A percentile compares a stretch with the other conserved stretches of the same genome.
Conservation (phyloP, 2,329 filamentous ascomycete species). For the Biscogniauxia sp. region DNA sequence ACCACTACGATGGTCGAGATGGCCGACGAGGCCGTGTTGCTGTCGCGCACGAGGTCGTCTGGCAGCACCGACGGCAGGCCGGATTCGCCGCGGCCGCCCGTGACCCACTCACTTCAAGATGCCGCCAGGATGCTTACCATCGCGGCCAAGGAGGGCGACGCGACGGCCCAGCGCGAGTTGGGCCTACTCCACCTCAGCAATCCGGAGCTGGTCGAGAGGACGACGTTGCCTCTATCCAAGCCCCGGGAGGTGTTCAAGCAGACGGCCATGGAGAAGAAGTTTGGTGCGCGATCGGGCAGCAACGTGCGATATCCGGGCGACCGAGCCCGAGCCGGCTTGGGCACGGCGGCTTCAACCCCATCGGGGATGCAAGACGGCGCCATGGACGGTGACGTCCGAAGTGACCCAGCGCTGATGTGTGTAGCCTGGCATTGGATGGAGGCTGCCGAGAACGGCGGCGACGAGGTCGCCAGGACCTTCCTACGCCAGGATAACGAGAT, state of each 20-base stretch:
- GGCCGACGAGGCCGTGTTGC: constrained; percentile 67
- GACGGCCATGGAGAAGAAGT: constrained; percentile 73
- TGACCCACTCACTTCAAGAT: constrained; percentile 68
- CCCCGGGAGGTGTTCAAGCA: constrained; percentile 89
- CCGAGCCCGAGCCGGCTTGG: constrained; percentile 29
- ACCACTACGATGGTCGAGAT: constrained; percentile 81
- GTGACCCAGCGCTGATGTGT: constrained; percentile 86
- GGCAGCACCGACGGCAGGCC: constrained; percentile 32
- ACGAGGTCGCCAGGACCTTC: constrained; percentile 79
- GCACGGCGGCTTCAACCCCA: constrained; percentile 22
- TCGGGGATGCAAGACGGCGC: constrained; percentile 30
- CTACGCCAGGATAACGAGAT: constrained; percentile 62
- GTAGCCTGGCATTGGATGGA: constrained; percentile 98
- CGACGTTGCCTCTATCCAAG: constrained; percentile 79
- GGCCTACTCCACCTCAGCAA: constrained; percentile 92
- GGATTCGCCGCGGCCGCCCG: constrained; percentile 49
- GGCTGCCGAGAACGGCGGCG: constrained; percentile 79
- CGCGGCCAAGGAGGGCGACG: constrained; percentile 86
- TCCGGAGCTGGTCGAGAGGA: constrained; percentile 77
- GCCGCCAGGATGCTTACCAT: constrained; percentile 89
- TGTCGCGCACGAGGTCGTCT: constrained; percentile 51
- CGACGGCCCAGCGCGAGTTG: constrained; percentile 87
- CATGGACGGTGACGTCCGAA: constrained; percentile 54
- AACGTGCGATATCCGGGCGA: constrained; percentile 32
- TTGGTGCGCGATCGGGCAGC: constrained; percentile 42